These are phyloP conservation scores for Neocallimastix lanati DNA, from an alignment of 192 early-diverging fungal species.

Conservation along the genomic window DNA sequence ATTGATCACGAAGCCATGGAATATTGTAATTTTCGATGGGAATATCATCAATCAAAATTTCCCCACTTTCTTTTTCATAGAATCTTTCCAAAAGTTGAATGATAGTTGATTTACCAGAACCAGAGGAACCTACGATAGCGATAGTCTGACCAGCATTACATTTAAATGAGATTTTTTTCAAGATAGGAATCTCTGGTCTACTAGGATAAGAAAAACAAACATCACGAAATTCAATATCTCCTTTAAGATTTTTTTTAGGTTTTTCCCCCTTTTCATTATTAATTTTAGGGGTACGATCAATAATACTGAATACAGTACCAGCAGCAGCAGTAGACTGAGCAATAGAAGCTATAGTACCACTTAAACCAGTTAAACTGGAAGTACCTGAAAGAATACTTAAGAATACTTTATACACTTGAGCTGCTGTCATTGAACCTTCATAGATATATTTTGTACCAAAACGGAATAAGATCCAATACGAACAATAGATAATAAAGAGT, in stretches of 20 bases:
- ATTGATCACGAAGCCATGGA: constrained; percentile 59
- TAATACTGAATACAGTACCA: constrained; percentile 52
- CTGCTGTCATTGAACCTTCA: constrained; percentile 15
- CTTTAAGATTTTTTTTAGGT: constrained; percentile 21
- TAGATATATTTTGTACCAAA: constrained; percentile 34
- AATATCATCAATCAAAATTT: constrained; percentile 51
- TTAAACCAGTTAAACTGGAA: constrained; percentile 47
- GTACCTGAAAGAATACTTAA: constrained; percentile 75
- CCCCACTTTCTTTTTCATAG: constrained; percentile 41
- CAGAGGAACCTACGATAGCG: constrained; percentile 78
- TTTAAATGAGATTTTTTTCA: constrained; percentile 36
- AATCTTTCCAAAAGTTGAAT: constrained; percentile 74
- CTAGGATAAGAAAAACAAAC: constrained; percentile 71
- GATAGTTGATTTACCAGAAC: constrained; percentile 73
- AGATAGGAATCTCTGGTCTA: constrained; percentile 60
- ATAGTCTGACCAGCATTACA: constrained; percentile 58
- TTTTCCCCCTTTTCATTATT: constrained; percentile 15
- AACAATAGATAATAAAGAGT: constrained; percentile 4
- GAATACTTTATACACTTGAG: constrained; percentile 60
- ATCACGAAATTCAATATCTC: constrained; percentile 54
- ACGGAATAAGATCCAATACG: constrained; percentile 17
- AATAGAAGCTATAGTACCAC: constrained; percentile 55
- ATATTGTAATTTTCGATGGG: constrained; percentile 61
- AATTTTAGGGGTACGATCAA: constrained; percentile 66
- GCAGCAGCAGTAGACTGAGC: constrained; percentile 66